Evolutionary conservation across 805 yeast species (phyloP), one percentile per base, ranked within the genome.

Genomic region (Hyphopichia homilentoma): DNA sequence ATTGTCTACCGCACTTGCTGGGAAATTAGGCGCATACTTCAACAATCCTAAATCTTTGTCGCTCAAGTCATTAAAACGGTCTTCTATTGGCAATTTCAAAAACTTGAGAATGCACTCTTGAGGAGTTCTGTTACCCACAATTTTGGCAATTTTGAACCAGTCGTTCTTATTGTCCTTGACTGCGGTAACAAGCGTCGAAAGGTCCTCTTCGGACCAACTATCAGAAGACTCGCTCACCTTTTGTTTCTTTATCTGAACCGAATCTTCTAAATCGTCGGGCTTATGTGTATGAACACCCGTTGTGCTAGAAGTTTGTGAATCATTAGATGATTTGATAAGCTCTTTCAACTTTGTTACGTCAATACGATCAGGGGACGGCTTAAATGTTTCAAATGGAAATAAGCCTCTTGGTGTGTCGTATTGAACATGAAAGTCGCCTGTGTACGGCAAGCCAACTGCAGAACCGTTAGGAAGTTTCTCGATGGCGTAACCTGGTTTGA

Each of bases 361-460:
- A 50, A 54, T 52, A 58, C 67, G 21, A 15, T 81, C 78, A 3
- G 77, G 69, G 8, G 80, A 77, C 27, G 81, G 74, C 39, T 81
- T 82, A 59, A 78, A 84, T 17, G 89, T 78, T 54, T 87, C 89
- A 60, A 87, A 89, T 13, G 97, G 97, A 54, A 86, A 88, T 47
- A 87, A 63, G 0, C 97, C 97, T 42, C 95, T 70, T 30, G 97
- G 97, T 0, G 95, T 84, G 56, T 89, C 97, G 49, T 77, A 79
- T 38, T 77, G 80, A 2, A 85, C 81, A 34, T 79, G 74, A 61
- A 79, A 87, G 44, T 81, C 85, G 7, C 87, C 88, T 2, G 87
- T 77, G 45, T 70, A 77, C 15, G 88, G 89, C 27, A 86, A 83
- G 7, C 68, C 68, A 16, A 61, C 68, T 50, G 51, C 61, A 16